Conservation (phyloP, 2,329 filamentous ascomycete genomes). For the Alternaria incomplexa region DNA sequence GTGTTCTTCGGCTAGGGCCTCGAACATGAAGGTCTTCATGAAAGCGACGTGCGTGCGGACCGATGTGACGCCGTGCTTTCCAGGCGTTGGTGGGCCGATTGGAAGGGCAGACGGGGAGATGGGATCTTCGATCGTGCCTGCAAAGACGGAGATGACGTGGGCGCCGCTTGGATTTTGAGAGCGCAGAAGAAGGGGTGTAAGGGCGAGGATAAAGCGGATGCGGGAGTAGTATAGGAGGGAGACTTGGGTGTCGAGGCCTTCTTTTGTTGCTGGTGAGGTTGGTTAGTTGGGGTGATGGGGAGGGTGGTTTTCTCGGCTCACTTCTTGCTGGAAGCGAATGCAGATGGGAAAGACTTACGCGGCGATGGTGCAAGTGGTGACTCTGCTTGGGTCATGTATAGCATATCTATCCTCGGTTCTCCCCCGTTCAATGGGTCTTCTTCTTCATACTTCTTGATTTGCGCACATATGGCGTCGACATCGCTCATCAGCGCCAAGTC, state of each 20-base stretch:
- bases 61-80: constrained; percentile 33
- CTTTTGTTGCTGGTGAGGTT: constrained; percentile 36
- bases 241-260: constrained; percentile 46
- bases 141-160: constrained; percentile 46
- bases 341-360: constrained; percentile 45
- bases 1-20: constrained; percentile 30
- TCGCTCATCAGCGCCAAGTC: constrained; percentile 45
- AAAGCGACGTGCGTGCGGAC: constrained; percentile 39
- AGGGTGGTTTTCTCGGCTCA: constrained; percentile 1
- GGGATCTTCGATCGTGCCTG: constrained; percentile 35
- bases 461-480: constrained; percentile 40
- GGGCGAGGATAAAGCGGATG: constrained; percentile 47
- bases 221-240: constrained; percentile 47
- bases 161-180: constrained; percentile 25
- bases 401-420: constrained; percentile 40
- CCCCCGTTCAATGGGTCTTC: constrained; percentile 23
- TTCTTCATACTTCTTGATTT: constrained; percentile 36
- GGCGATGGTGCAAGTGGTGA: constrained; percentile 49
- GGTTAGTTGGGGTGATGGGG: not conserved
- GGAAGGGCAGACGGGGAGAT: constrained; percentile 33
- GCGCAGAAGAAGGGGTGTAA: constrained; percentile 38
- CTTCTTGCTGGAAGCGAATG: not conserved
- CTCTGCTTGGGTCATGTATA: constrained; percentile 42
- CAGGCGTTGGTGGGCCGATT: constrained; percentile 28
- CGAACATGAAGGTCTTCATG: constrained; percentile 42